Evolutionary conservation across 257 asterid species (phyloP).

Genomic region (Solanum etuberosum): DNA sequence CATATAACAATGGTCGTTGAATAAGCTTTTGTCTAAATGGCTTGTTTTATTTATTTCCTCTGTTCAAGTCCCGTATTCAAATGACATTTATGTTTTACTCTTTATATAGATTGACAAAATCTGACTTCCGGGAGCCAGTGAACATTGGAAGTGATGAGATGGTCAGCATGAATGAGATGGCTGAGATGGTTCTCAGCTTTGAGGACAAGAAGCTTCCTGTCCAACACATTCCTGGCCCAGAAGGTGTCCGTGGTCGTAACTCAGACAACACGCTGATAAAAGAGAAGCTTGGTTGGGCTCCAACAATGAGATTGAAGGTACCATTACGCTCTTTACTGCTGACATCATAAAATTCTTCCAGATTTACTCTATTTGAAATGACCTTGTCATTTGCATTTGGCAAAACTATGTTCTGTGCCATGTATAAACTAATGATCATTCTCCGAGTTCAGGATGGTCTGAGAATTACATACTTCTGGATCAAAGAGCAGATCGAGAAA

Average conservation of each 20-base stretch:
- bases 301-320: slow-evolving; percentile 85
- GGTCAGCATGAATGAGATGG: slow-evolving; percentile 98
- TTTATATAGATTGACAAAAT: slow-evolving; percentile 56
- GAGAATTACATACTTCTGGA: slow-evolving; percentile 90
- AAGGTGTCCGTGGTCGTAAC: slow-evolving; percentile 91
- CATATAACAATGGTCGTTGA: background rate
- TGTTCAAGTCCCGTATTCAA: background rate
- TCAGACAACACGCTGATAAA: slow-evolving; percentile 79
- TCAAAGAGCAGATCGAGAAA: slow-evolving; percentile 82
- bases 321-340: background rate
- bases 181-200: slow-evolving; percentile 75
- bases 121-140: slow-evolving; percentile 87
- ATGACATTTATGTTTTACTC: background rate
- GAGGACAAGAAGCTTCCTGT: slow-evolving; percentile 68
- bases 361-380: background rate
- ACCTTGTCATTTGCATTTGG: background rate
- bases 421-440: background rate
- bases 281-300: slow-evolving; percentile 98
- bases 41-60: background rate
- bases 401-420: background rate
- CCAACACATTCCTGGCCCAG: slow-evolving; percentile 87
- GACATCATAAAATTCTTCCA: background rate
- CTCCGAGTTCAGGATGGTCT: slow-evolving; percentile 54
- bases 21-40: background rate
- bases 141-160: slow-evolving; percentile 89